Conservation (phyloP, 495 filamentous ascomycete genomes). For the Cercophora newfieldiana region DNA sequence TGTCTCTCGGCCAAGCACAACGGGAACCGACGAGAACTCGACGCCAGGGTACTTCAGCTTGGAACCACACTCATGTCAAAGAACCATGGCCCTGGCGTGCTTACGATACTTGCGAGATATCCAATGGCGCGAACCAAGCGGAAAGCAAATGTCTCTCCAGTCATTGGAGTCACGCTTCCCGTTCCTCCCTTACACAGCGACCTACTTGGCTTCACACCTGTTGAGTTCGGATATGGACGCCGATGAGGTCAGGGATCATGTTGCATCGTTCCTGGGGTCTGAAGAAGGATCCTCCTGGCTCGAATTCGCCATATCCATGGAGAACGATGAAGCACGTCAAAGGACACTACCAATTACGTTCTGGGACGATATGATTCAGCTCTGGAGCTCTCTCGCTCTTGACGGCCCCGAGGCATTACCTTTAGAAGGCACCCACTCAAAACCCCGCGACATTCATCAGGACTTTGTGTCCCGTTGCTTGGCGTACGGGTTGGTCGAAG, state of each 20-base stretch:
- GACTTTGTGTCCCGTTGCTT: neutral
- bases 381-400: neutral
- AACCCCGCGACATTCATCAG: neutral
- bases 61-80: neutral
- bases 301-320: neutral
- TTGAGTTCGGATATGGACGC: neutral
- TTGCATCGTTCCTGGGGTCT: neutral
- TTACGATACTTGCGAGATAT: neutral
- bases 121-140: neutral
- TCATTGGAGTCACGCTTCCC: neutral
- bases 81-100: neutral
- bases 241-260: neutral
- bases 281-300: neutral
- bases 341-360: neutral
- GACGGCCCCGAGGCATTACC: neutral
- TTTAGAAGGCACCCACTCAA: neutral
- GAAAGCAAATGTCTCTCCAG: neutral
- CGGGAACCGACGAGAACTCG: neutral
- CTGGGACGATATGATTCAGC: neutral
- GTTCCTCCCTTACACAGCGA: neutral
- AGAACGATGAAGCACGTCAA: neutral
- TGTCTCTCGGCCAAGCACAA: neutral
- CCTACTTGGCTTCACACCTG: neutral
- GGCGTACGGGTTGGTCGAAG: no score
- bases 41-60: neutral